Evolutionary conservation across 257 asterid species (phyloP), one percentile per base, ranked within the genome.

Genomic region (Haberlea rhodopensis): DNA sequence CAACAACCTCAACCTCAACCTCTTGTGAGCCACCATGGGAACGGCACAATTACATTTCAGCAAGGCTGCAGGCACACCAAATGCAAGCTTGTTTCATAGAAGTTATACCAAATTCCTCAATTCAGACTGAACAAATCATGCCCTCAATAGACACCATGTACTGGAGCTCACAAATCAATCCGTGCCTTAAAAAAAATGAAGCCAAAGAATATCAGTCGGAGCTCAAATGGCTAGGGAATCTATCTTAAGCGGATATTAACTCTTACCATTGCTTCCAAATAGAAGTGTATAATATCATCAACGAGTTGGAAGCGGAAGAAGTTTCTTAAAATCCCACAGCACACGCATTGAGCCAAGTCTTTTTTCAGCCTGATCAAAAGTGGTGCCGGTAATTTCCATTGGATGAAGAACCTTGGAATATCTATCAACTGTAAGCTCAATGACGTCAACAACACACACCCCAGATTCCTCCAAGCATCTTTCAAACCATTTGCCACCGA

Each of bases 321-420:
- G 82, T 59, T 79, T 85, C 63, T 66, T 71, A 25, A 71, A 53
- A 78, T 87, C 91, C 98, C 98, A 92, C 66, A 89, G 53, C 10
- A 89, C 95, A 18, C 85, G 77, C 76, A 87, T 77, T 58, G 53
- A 52, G 28, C 97, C 95, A 59, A 84, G 75, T 25, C 46, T 70
- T 63, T 77, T 80, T 37, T 85, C 87, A 6, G 97, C 80, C 64
- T 87, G 84, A 66, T 78, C 87, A 67, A 78, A 87, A 23, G 96
- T 72, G 45, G 77, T 71, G 60, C 96, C 87, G 0, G 91, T 74
- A 70, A 68, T 72, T 25, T 85, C 92, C 63, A 75, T 57, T 0
- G 98, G 95, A 72, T 84, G 82, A 6, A 78, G 88, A 59, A 91
- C 77, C 73, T 69, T 77, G 37, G 85, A 48, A 55, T 53, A 72